Base-by-base conservation (phyloP, 495 filamentous ascomycete genomes). In the Lasiosphaeriaceae sp. region DNA sequence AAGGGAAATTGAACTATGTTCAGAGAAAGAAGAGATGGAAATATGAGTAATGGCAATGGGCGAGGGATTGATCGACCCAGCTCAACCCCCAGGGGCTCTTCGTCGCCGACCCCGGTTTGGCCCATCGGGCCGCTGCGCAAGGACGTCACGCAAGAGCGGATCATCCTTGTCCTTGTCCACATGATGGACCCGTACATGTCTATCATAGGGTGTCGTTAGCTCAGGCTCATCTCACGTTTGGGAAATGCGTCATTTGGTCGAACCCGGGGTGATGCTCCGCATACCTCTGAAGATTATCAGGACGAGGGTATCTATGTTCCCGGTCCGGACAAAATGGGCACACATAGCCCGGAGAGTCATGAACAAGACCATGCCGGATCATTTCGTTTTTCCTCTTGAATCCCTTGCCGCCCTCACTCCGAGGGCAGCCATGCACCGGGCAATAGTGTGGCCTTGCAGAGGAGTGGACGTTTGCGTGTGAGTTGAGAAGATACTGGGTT, bases 341-440 rank as follows among this genome's bases (percentile, higher is more conserved):
- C 34, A 97, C 87, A 70, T 98, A 98, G 59, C 95, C 94, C 11
- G 94, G 94, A 8, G 91, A 96, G 55, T 91, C 86, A 65, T 98
- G 94, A 2, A 98, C 94, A 1, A 98, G 80, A 3, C 93, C 92
- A 74, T 98, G 94, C 19, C 94, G 82, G 57, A 97, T 96, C 95
- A 98, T 97, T 74, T 98, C 95, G 63, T 98, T 98, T 72, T 98
- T 97, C 41, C 95, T 84, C 71, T 98, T 98, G 79, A 98, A 98
- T 0, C 95, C 94, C 71, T 90, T 96, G 16, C 94, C 94, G 14
- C 88, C 89, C 59, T 90, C 82, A 7, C 83, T 85, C 31, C 94
- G 83, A 20, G 89, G 75, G 70, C 94, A 98, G 1, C 82, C 86
- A 26, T 82, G 78, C 14, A 96, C 85, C 0, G 90, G 85, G 70